These are phyloP conservation scores for Entomortierella parvispora DNA, from an alignment of 192 early-diverging fungal genomes.

Conservation along the genomic window DNA sequence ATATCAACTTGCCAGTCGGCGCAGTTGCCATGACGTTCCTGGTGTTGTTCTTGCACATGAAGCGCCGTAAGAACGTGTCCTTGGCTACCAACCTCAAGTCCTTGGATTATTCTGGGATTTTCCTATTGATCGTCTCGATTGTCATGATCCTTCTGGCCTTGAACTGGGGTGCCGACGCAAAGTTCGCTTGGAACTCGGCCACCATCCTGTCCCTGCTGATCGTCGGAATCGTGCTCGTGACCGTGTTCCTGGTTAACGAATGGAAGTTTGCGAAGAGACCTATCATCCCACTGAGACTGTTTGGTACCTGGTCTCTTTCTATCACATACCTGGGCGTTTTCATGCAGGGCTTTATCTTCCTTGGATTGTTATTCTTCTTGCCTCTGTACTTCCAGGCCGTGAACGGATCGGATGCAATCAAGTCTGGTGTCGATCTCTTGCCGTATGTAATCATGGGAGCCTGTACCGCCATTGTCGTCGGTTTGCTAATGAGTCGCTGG, in stretches of 20 bases:
- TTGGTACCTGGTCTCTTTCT: slow-evolving; percentile 69
- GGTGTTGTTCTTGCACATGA: slow-evolving; percentile 45
- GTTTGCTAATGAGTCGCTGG: slow-evolving; percentile 43
- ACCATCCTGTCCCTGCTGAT: slow-evolving; percentile 65
- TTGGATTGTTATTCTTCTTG: slow-evolving; percentile 76
- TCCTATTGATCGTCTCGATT: slow-evolving; percentile 62
- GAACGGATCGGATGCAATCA: slow-evolving; percentile 72
- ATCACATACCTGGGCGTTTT: slow-evolving; percentile 68
- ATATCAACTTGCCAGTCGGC: slow-evolving; percentile 85
- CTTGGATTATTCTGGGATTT: slow-evolving; percentile 32
- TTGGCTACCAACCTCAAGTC: slow-evolving; percentile 46
- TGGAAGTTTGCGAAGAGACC: slow-evolving; percentile 74
- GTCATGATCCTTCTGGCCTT: slow-evolving; percentile 75
- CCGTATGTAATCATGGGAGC: slow-evolving; percentile 69
- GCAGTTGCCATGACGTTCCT: slow-evolving; percentile 32
- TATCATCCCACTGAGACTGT: slow-evolving; percentile 76
- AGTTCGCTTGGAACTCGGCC: slow-evolving; percentile 74
- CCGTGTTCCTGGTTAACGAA: slow-evolving; percentile 73
- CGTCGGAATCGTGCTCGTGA: slow-evolving; percentile 62
- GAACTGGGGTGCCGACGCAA: slow-evolving; percentile 72
- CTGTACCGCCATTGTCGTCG: slow-evolving; percentile 9
- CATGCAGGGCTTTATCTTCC: slow-evolving; percentile 71
- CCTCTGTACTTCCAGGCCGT: slow-evolving; percentile 88
- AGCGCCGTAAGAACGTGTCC: slow-evolving; percentile 45
- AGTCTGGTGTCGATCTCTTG: slow-evolving; percentile 77